Evolutionary conservation across 805 yeast species (phyloP), one percentile per base, ranked within the genome.

Genomic region (Pichia exigua): DNA sequence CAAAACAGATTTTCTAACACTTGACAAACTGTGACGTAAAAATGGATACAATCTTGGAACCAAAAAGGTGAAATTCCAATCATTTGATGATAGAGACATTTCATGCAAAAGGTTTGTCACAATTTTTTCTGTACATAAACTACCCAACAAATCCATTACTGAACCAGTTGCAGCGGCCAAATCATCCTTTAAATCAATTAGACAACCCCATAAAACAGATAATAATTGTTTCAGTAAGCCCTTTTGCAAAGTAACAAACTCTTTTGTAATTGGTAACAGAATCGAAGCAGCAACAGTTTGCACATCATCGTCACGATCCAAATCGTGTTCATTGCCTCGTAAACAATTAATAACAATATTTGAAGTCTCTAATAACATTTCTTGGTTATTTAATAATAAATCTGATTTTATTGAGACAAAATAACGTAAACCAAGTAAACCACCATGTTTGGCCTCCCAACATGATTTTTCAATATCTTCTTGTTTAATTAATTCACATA

Each of bases 361-460:
- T 4, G 91, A 83, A 1, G 91, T 90, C 49, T 78, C 77, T 54
- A 85, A 85, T 38, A 94, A 72, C 32, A 83, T 65, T 17, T 80
- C 74, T 2, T 81, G 75, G 49, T 79, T 77, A 13, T 74, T 66
- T 32, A 84, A 72, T 22, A 92, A 71, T n/a, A 90, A 76, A 56
- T 87, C 94, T 0, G 89, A 82, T 59, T 96, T 76, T 4, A 92
- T 89, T 54, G 96, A 85, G 12, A 92, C 99, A 59, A 94, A 83
- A 67, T 94, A 94, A 48, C 96, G 75, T 48, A 94, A 73, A 0
- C 98, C 99, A 13, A 94, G 77, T 83, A 94, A 82, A 46, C 98
- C 99, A 59, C 98, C 99, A 72, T 94, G 99, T 53, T 94, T 87
- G 3, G 97, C 98, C 65, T 95, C 97, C 99, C 99, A 94, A 50